Evolutionary conservation across 2,329 filamentous ascomycete genomes (phyloP).

Genomic region (Hypomyces perniciosus): DNA sequence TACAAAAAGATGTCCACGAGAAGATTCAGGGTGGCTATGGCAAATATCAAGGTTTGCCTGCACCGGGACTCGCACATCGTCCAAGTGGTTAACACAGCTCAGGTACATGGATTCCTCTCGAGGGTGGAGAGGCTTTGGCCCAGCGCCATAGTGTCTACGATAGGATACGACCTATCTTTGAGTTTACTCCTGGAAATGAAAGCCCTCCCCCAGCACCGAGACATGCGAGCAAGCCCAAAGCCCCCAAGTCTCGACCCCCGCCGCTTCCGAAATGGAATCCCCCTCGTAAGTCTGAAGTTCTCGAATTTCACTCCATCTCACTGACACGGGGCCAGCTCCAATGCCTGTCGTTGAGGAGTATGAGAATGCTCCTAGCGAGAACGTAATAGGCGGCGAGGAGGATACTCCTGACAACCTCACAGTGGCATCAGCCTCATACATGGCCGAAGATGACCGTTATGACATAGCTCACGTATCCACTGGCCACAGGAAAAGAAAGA

Average conservation of each 20-base stretch:
- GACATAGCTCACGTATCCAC: conserved; percentile 60
- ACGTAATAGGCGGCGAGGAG: conserved; percentile 59
- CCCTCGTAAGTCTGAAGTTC: conserved; percentile 12
- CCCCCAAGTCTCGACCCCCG: conserved; percentile 46
- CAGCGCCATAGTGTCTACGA: conserved; percentile 82
- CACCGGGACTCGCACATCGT: neutral
- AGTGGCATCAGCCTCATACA: conserved; percentile 75
- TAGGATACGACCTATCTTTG: conserved; percentile 79
- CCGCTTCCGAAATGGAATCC: conserved; percentile 53
- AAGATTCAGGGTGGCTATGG: conserved; percentile 98
- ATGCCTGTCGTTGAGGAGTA: conserved; percentile 48
- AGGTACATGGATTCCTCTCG: conserved; percentile 95
- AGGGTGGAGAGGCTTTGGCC: conserved; percentile 73
- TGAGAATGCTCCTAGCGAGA: conserved; percentile 48
- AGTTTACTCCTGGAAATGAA: conserved; percentile 75
- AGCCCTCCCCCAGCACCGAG: conserved; percentile 92
- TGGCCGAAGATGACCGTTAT: conserved; percentile 74
- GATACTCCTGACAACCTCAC: conserved; percentile 80
- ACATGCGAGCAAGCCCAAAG: conserved; percentile 82
- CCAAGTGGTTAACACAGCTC: conserved; percentile 12
- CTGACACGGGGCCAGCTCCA: conserved; percentile 20
- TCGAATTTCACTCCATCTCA: conserved; percentile 5
- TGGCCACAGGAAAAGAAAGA: conserved; percentile 70
- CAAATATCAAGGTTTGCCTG: conserved; percentile 79
- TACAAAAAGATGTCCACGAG: conserved; percentile 93